Evolutionary conservation across 2,329 filamentous ascomycete species (phyloP).

Genomic region (Fonsecaea nubica): DNA sequence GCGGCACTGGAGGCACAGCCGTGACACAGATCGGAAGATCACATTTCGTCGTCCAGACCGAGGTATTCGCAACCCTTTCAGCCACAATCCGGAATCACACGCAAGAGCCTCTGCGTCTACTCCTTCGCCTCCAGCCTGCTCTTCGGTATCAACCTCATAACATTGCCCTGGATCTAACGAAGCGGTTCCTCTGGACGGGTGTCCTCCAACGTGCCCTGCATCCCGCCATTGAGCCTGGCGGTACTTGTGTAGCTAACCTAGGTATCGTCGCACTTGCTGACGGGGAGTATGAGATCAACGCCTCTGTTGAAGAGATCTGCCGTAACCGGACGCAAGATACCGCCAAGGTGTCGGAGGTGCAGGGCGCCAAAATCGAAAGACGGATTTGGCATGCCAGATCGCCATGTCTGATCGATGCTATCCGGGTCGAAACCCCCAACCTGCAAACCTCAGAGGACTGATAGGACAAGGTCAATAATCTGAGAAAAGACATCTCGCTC

Average conservation of each 20-base stretch:
- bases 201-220: conserved; percentile 74
- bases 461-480: conserved; percentile 39
- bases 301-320: conserved; percentile 77
- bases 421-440: conserved; percentile 13
- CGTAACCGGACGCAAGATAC: conserved; percentile 29
- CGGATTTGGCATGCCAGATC: conserved; percentile 45
- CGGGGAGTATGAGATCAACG: conserved; percentile 82
- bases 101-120: conserved; percentile 68
- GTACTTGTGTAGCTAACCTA: conserved; percentile 66
- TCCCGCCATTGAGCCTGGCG: conserved; percentile 65
- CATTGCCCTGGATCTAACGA: conserved; percentile 78
- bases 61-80: conserved; percentile 72
- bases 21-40: conserved; percentile 52
- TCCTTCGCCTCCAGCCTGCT: conserved; percentile 78
- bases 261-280: conserved; percentile 77
- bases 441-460: conserved; percentile 32
- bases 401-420: conserved; percentile 44
- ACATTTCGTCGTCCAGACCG: conserved; percentile 58
- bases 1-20: conserved; percentile 20
- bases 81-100: conserved; percentile 79
- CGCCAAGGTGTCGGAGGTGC: conserved; percentile 36
- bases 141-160: conserved; percentile 74
- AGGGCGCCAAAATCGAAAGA: conserved; percentile 35
- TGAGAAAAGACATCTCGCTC: conserved; percentile 39
- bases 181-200: conserved; percentile 84